These are phyloP conservation scores for Cucumis sativus DNA, from an alignment of 306 rosid species.

Conservation along the genomic window DNA sequence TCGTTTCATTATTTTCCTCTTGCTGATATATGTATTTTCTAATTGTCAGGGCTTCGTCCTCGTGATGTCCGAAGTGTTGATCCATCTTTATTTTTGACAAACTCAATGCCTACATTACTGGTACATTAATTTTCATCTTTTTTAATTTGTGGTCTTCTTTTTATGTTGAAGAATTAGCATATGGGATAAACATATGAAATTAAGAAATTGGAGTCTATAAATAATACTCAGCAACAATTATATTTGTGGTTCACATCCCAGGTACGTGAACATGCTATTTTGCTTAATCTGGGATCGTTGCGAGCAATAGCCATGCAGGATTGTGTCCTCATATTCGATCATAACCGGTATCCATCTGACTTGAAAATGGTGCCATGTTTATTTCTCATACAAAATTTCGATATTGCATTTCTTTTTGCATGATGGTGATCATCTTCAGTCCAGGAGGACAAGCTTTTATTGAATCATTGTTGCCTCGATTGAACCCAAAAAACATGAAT, in stretches of 20 bases:
- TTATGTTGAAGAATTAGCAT: neutral
- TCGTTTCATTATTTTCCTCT: neutral
- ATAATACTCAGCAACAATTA: neutral
- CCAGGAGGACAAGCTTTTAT: conserved; percentile 91
- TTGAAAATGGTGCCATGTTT: conserved; percentile 8
- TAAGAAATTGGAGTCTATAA: neutral
- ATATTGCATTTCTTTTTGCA: conserved; percentile 8
- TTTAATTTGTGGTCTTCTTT: neutral
- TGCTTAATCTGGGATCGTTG: conserved; percentile 84
- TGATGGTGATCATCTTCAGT: conserved; percentile 30
- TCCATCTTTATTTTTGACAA: conserved; percentile 88
- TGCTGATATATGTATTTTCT: neutral
- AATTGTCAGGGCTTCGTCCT: conserved; percentile 79
- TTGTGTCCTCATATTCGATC: conserved; percentile 71
- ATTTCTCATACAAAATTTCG: neutral
- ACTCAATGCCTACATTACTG: conserved; percentile 85
- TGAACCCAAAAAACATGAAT: conserved; percentile 60
- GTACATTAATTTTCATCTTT: conserved; percentile 24
- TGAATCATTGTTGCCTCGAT: conserved; percentile 68
- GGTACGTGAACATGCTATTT: conserved; percentile 95
- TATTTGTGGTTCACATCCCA: conserved; percentile 20
- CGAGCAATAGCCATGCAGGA: conserved; percentile 96
- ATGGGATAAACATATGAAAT: neutral
- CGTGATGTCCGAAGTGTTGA: conserved; percentile 96
- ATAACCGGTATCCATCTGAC: conserved; percentile 47